Evolutionary conservation across 495 filamentous ascomycete species (phyloP).

Genomic region (Margaritispora aquatica): DNA sequence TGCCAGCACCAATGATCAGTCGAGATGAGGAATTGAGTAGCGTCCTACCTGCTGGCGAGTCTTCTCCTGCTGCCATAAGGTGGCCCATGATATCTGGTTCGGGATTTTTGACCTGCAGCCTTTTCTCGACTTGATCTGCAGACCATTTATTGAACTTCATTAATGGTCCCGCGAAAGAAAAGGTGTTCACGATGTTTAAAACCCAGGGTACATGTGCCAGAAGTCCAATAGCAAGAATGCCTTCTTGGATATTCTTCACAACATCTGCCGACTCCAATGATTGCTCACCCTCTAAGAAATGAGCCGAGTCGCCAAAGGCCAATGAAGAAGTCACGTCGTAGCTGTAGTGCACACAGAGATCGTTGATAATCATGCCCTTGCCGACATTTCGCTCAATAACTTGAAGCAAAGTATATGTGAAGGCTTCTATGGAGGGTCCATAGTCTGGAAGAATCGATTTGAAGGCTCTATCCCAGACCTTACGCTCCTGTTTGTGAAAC

Average conservation of each 20-base stretch:
- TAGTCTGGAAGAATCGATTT: not conserved
- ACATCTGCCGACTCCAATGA: not conserved
- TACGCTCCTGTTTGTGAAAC: not conserved
- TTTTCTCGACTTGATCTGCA: not conserved
- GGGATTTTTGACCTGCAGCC: not conserved
- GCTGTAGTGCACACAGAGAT: not conserved
- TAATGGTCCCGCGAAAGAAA: not conserved
- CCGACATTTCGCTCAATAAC: not conserved
- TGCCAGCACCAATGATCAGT: constrained; percentile 6
- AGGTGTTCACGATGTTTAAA: not conserved
- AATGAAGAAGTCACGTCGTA: constrained; percentile 6
- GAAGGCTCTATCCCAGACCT: not conserved
- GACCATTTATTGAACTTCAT: not conserved
- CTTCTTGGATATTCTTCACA: not conserved
- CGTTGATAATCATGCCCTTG: not conserved
- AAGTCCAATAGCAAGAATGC: not conserved
- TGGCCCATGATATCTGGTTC: constrained; percentile 13
- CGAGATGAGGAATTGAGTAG: not conserved
- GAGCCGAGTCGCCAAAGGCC: not conserved
- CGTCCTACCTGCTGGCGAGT: not conserved
- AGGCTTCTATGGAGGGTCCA: constrained; percentile 2
- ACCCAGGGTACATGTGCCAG: constrained; percentile 1
- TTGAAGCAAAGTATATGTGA: not conserved
- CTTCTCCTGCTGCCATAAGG: not conserved
- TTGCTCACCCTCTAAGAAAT: constrained; percentile 1